Evolutionary conservation across 192 early-diverging fungal species (phyloP).

Genomic region (Neocallimastix lanati): DNA sequence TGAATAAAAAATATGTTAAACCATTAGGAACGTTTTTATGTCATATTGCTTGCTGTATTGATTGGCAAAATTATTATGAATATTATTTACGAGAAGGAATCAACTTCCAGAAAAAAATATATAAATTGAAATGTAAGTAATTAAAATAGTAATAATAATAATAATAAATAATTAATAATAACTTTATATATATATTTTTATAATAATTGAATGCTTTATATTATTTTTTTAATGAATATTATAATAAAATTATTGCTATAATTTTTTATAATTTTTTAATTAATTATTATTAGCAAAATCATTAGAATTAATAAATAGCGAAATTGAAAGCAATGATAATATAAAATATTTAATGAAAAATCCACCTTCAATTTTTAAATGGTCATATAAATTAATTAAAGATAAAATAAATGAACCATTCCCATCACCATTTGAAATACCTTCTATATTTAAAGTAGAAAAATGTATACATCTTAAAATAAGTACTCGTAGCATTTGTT

Average conservation of each 20-base stretch:
- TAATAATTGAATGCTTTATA: no score
- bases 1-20: constrained; percentile 8
- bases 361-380: neutral
- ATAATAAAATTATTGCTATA: no score
- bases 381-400: neutral
- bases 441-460: constrained; percentile 2
- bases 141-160: no score
- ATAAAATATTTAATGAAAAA: neutral
- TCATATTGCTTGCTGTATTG: constrained; percentile 7
- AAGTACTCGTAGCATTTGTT: neutral
- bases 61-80: constrained; percentile 12
- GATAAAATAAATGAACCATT: neutral
- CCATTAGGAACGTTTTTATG: constrained; percentile 10
- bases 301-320: neutral
- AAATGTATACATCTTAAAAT: constrained; percentile 4
- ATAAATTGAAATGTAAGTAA: constrained; percentile 3
- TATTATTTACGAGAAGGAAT: constrained; percentile 7
- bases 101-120: neutral
- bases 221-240: no score
- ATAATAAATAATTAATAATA: no score
- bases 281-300: neutral
- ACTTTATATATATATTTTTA: no score
- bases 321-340: neutral
- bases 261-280: neutral
- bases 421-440: constrained; percentile 6